Conservation (phyloP, 257 asterid species). For the Parsonsia alboflavescens region DNA sequence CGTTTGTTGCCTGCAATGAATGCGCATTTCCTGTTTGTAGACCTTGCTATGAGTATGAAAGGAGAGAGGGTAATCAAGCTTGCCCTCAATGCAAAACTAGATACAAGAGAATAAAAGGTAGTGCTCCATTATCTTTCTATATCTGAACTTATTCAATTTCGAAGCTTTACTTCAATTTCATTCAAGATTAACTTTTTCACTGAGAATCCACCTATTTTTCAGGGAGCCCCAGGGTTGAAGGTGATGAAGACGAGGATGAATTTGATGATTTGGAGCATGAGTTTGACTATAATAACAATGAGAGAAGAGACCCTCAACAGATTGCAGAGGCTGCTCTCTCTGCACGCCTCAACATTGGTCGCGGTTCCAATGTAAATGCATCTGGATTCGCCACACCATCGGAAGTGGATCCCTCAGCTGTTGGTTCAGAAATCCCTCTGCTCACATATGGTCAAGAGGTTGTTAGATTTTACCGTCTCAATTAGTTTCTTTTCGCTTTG, state of each 20-base stretch:
- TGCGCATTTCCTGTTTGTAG: conserved; percentile 93
- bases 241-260: conserved; percentile 95
- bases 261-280: conserved; percentile 91
- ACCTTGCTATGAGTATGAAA: conserved; percentile 81
- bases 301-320: conserved; percentile 39
- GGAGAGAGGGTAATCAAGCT: conserved; percentile 93
- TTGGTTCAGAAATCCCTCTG: conserved; percentile 76
- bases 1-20: conserved; percentile 91
- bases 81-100: conserved; percentile 98
- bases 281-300: conserved; percentile 52
- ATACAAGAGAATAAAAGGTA: conserved; percentile 88
- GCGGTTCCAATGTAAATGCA: conserved; percentile 31
- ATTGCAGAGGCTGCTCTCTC: conserved; percentile 44
- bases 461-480: conserved; percentile 11
- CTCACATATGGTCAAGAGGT: conserved; percentile 98
- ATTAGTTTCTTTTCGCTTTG: neutral
- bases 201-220: conserved; percentile 15
- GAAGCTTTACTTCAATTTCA: neutral
- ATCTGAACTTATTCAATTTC: neutral
- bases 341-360: conserved; percentile 51
- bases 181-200: neutral
- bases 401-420: conserved; percentile 62
- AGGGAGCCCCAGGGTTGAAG: conserved; percentile 95
- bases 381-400: conserved; percentile 57
- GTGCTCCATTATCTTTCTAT: neutral